Base-by-base conservation (phyloP, 116 monocot species). In the Cymodocea nodosa region DNA sequence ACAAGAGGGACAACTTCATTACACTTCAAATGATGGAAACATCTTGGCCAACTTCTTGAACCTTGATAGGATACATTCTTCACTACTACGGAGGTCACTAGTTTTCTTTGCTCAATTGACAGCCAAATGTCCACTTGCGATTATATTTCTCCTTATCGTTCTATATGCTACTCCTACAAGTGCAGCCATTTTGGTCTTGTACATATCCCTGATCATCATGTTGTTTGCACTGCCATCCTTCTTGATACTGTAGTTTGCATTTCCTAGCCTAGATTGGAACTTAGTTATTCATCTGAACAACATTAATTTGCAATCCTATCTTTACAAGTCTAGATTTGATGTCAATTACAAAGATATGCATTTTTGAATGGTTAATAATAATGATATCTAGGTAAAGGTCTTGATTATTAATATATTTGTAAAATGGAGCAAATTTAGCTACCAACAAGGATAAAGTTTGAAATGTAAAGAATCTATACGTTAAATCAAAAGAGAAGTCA, bases 241-340 rank as follows among this genome's bases (percentile, higher is more conserved):
- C 62, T 68, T 90, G 62, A 79, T 90, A 56, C 48, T 90, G 48
- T 90, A 90, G 51, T 90, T 90, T 69, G 86, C 90, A 15, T 90
- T 84, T 65, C 86, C 86, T 13, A 82, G 76, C 25, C 77, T 90
- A 79, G 86, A 90, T 84, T 90, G 90, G 90, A n/a, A n/a, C n/a
- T n/a, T n/a, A n/a, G n/a, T n/a, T n/a, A n/a, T n/a, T n/a, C n/a
- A n/a, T n/a, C n/a, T n/a, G n/a, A n/a, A n/a, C n/a, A n/a, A n/a
- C n/a, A n/a, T n/a, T n/a, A n/a, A n/a, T n/a, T n/a, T n/a, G n/a
- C n/a, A n/a, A n/a, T n/a, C n/a, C n/a, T n/a, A n/a, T n/a, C n/a
- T n/a, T n/a, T n/a, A n/a, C n/a, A n/a, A n/a, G n/a, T n/a, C n/a
- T n/a, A n/a, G n/a, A n/a, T n/a, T n/a, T n/a, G n/a, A n/a, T n/a